A percentile compares a stretch with the other conserved stretches of the same genome.
These are phyloP conservation scores for Wallacemonas rigidus DNA, from an alignment of 208 protist genomes.

Conservation along the genomic window DNA sequence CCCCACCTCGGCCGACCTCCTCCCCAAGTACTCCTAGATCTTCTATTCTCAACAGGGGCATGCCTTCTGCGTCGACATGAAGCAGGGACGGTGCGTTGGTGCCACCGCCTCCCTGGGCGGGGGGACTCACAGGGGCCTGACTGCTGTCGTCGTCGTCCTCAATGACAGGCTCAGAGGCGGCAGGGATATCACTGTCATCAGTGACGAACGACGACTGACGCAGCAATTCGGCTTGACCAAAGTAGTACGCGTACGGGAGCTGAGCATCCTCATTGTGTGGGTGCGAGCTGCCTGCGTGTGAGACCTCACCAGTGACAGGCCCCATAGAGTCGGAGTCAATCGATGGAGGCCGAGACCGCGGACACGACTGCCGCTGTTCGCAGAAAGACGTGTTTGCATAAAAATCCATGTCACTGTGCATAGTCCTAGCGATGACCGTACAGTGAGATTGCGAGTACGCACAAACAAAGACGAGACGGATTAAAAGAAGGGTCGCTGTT, in stretches of 20 bases:
- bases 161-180: background rate
- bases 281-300: background rate
- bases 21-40: slow-evolving; percentile 28
- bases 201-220: background rate
- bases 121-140: background rate
- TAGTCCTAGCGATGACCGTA: background rate
- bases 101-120: too few species aligned
- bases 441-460: background rate
- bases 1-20: slow-evolving; percentile 68
- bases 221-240: background rate
- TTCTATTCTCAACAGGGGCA: background rate
- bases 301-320: background rate
- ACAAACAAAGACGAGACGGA: background rate
- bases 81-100: background rate
- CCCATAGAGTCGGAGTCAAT: background rate
- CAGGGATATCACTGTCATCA: background rate
- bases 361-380: background rate
- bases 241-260: slow-evolving; percentile 9
- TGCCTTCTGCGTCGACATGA: slow-evolving; percentile 8
- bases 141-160: slow-evolving; percentile 23
- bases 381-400: background rate
- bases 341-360: background rate
- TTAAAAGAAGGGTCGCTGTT: too few species aligned
- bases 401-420: slow-evolving; percentile 1
- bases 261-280: background rate